These are phyloP conservation scores for Nephelium lappaceum DNA, from an alignment of 345 rosid species.

Conservation along the genomic window DNA sequence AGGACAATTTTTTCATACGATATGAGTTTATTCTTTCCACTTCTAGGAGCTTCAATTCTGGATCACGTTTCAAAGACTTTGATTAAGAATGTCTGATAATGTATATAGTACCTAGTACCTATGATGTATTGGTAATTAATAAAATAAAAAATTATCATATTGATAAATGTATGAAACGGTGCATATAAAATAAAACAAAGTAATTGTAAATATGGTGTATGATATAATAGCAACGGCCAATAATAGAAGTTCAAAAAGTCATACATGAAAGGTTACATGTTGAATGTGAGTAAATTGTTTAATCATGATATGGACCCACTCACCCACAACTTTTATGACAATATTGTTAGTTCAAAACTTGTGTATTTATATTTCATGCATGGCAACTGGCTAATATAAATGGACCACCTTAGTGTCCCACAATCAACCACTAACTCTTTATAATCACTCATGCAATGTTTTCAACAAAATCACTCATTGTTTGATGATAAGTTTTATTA, in stretches of 20 bases:
- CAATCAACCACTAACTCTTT: background rate
- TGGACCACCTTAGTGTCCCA: constrained; percentile 18
- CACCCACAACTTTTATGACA: constrained; percentile 9
- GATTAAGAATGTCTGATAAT: too few species aligned
- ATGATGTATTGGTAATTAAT: too few species aligned
- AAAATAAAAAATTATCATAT: too few species aligned
- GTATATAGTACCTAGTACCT: too few species aligned
- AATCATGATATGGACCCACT: background rate
- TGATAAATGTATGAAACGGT: too few species aligned
- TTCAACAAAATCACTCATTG: constrained; percentile 10
- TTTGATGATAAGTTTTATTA: background rate
- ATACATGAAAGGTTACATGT: background rate
- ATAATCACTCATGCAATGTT: background rate
- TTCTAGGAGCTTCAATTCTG: too few species aligned
- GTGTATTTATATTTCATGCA: background rate
- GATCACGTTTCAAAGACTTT: too few species aligned
- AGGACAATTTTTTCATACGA: too few species aligned
- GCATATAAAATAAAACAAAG: background rate
- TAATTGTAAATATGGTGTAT: background rate
- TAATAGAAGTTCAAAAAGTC: background rate
- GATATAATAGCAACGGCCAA: background rate
- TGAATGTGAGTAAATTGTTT: background rate
- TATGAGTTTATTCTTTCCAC: too few species aligned
- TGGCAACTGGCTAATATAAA: background rate
- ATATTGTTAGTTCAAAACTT: background rate